phyloP scores from a whole-genome alignment of 2,329 filamentous ascomycete genomes.

The Paecilomyces sp. region DNA sequence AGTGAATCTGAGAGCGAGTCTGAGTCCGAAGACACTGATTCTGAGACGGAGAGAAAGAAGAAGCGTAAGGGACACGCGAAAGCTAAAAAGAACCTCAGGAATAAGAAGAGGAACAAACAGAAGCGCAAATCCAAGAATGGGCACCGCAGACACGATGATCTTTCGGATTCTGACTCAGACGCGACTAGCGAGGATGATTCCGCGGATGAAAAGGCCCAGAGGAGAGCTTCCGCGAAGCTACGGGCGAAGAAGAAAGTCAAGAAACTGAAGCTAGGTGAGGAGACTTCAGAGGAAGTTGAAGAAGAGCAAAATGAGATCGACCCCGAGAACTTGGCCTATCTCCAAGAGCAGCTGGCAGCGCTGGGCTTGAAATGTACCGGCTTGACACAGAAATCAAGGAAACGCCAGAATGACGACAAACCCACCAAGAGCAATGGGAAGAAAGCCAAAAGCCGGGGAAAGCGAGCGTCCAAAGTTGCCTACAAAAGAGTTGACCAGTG shows the following conservation, averaged over 20 bases:
- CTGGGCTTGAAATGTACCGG: slow-evolving; percentile 13
- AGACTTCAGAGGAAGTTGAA: slow-evolving; percentile 22
- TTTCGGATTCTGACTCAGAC: slow-evolving; percentile 21
- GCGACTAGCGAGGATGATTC: slow-evolving; percentile 16
- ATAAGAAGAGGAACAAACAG: slow-evolving; percentile 22
- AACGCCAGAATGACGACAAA: background rate
- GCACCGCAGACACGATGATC: slow-evolving; percentile 24
- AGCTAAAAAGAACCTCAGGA: background rate
- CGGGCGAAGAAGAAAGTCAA: slow-evolving; percentile 29
- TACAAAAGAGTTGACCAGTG: slow-evolving; percentile 62
- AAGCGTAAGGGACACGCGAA: slow-evolving; percentile 20
- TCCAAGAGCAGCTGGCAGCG: slow-evolving; percentile 15
- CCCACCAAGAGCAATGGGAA: slow-evolving; percentile 11
- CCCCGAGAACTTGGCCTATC: slow-evolving; percentile 20
- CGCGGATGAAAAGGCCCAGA: slow-evolving; percentile 24
- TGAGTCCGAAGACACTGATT: background rate
- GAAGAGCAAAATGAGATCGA: slow-evolving; percentile 26
- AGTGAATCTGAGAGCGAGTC: slow-evolving; percentile 7
- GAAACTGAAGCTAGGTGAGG: slow-evolving; percentile 16
- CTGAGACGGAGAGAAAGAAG: slow-evolving; percentile 21
- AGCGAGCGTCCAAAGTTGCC: slow-evolving; percentile 51
- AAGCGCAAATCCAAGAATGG: slow-evolving; percentile 32
- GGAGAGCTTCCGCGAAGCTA: slow-evolving; percentile 22
- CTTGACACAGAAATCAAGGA: background rate
- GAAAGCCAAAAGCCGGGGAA: slow-evolving; percentile 32